These are phyloP conservation scores for Ustilago sp. DNA, from an alignment of 1,284 basidiomycete species.

Conservation along the genomic window DNA sequence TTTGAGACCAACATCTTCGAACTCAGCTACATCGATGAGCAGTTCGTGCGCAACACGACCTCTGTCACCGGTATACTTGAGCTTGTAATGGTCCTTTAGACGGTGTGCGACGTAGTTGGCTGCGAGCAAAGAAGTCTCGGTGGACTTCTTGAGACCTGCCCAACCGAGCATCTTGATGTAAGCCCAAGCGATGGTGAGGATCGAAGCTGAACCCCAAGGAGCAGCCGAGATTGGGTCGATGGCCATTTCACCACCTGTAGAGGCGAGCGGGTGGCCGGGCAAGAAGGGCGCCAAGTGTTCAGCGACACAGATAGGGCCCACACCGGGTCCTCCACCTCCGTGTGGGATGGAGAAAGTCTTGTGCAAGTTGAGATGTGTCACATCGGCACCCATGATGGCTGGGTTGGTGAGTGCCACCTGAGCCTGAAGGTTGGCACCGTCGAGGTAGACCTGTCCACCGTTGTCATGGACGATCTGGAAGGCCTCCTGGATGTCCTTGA, in stretches of 20 bases:
- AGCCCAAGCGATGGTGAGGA: slow-evolving; percentile 96
- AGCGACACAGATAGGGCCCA: slow-evolving; percentile 93
- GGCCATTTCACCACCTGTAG: slow-evolving; percentile 78
- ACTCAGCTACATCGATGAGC: slow-evolving; percentile 92
- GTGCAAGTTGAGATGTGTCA: slow-evolving; percentile 97
- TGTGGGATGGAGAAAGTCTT: slow-evolving; percentile 97
- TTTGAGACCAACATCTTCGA: slow-evolving; percentile 86
- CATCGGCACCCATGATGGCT: slow-evolving; percentile 94
- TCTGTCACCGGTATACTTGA: slow-evolving; percentile 90
- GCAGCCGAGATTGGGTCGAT: slow-evolving; percentile 91
- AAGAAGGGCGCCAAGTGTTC: slow-evolving; percentile 94
- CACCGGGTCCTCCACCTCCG: slow-evolving; percentile 95
- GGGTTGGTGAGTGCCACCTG: slow-evolving; percentile 95
- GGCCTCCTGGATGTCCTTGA: slow-evolving; percentile 89
- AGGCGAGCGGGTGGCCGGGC: slow-evolving; percentile 85
- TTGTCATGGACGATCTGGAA: slow-evolving; percentile 93
- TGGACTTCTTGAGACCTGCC: slow-evolving; percentile 83
- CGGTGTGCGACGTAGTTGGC: slow-evolving; percentile 97
- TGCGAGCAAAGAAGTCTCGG: slow-evolving; percentile 87
- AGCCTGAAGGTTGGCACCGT: slow-evolving; percentile 93
- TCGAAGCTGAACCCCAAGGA: slow-evolving; percentile 93
- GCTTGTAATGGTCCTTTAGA: slow-evolving; percentile 84
- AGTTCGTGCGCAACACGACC: slow-evolving; percentile 94
- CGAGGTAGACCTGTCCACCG: slow-evolving; percentile 97
- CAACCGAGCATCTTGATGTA: slow-evolving; percentile 87